These are phyloP conservation scores for Aureobasidium sp. DNA, from an alignment of 2,329 filamentous ascomycete genomes.

Conservation along the genomic window DNA sequence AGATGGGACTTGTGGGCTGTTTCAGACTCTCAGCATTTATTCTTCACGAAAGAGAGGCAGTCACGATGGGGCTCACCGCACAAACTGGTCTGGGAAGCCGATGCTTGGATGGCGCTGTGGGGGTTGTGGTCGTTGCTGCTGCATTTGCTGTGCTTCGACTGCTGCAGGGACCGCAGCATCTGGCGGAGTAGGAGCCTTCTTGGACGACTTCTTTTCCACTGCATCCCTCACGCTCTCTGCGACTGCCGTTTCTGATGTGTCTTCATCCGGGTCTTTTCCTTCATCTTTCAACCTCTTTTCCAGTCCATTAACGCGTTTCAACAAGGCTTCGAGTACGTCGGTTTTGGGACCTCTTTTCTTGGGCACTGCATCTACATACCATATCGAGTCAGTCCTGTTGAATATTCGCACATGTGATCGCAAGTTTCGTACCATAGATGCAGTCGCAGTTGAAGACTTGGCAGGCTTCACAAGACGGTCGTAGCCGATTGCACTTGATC, in stretches of 20 bases:
- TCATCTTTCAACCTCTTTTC: constrained; percentile 66
- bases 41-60: background rate
- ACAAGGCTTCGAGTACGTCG: constrained; percentile 73
- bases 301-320: constrained; percentile 79
- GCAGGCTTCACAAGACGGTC: constrained; percentile 80
- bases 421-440: constrained; percentile 64
- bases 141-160: background rate
- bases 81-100: constrained; percentile 4
- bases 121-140: background rate
- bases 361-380: constrained; percentile 66
- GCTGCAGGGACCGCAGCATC: background rate
- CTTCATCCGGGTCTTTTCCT: constrained; percentile 27
- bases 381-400: constrained; percentile 1
- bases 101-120: constrained; percentile 11
- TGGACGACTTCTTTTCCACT: constrained; percentile 11
- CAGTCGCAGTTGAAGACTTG: constrained; percentile 84
- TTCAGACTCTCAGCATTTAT: constrained; percentile 2
- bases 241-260: background rate
- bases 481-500: constrained; percentile 87
- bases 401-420: background rate
- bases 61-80: constrained; percentile 10
- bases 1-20: constrained; percentile 11
- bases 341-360: constrained; percentile 89
- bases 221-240: constrained; percentile 6
- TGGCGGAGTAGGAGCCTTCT: constrained; percentile 3